phyloP scores from a whole-genome alignment of 2,329 filamentous ascomycete species.

The Passalora sequoiae region DNA sequence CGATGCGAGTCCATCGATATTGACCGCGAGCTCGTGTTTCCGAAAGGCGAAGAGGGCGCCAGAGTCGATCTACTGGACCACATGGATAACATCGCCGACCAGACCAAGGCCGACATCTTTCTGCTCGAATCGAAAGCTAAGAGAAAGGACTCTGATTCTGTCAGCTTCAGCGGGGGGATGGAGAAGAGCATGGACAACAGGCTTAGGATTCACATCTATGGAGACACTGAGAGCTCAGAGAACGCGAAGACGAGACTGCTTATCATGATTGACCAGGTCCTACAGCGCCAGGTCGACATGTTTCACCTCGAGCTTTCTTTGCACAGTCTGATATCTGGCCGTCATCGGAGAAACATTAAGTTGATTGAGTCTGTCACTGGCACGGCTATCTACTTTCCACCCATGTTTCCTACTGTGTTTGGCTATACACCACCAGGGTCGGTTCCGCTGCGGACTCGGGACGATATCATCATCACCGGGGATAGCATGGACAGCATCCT shows the following conservation, averaged over 20 bases:
- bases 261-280: slow-evolving; percentile 94
- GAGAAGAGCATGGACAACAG: slow-evolving; percentile 80
- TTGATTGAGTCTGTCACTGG: slow-evolving; percentile 91
- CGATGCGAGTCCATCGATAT: slow-evolving; percentile 91
- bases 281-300: slow-evolving; percentile 68
- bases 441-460: slow-evolving; percentile 66
- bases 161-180: slow-evolving; percentile 69
- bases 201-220: slow-evolving; percentile 89
- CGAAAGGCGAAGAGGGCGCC: slow-evolving; percentile 51
- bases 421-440: slow-evolving; percentile 82
- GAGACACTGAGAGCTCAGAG: slow-evolving; percentile 89
- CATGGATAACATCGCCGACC: slow-evolving; percentile 78
- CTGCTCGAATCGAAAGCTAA: slow-evolving; percentile 73
- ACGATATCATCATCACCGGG: slow-evolving; percentile 93
- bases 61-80: slow-evolving; percentile 73
- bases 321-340: slow-evolving; percentile 87
- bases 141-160: slow-evolving; percentile 69
- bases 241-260: slow-evolving; percentile 94
- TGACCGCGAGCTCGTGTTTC: slow-evolving; percentile 82
- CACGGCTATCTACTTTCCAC: slow-evolving; percentile 96
- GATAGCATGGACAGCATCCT: slow-evolving; percentile 79
- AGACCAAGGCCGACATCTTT: slow-evolving; percentile 95
- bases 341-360: slow-evolving; percentile 96
- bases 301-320: slow-evolving; percentile 79
- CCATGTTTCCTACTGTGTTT: slow-evolving; percentile 85